Conservation (phyloP, 176 grass and related monocot species). For the Puya raimondii region DNA sequence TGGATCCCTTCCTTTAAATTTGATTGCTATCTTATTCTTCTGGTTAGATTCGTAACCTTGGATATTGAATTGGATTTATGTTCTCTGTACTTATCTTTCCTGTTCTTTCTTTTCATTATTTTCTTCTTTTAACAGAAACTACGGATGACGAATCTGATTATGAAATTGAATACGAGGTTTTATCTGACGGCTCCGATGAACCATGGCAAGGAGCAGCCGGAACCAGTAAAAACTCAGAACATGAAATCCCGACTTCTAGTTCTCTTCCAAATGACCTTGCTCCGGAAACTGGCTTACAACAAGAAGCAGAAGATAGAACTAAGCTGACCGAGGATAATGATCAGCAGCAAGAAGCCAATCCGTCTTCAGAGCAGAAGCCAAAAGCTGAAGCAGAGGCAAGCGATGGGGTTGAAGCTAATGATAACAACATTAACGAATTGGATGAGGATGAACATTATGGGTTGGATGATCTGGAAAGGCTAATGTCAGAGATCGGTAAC, state of each 20-base stretch:
- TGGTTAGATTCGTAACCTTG: neutral
- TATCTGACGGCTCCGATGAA: conserved; percentile 87
- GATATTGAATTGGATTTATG: neutral
- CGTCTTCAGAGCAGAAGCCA: neutral
- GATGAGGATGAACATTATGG: conserved; percentile 63
- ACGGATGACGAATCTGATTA: conserved; percentile 71
- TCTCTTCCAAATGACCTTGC: conserved; percentile 20
- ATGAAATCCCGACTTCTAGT: conserved; percentile 22
- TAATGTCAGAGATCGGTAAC: conserved; percentile 89
- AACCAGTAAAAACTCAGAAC: conserved; percentile 25
- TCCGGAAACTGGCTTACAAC: conserved; percentile 16
- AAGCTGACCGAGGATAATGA: conserved; percentile 12
- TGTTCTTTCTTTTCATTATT: conserved; percentile 24
- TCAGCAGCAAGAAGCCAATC: neutral
- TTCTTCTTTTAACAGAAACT: conserved; percentile 45
- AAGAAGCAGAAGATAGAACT: conserved; percentile 9
- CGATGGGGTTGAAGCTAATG: conserved; percentile 20
- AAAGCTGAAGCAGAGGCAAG: conserved; percentile 6
- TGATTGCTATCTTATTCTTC: too few relatives aligned
- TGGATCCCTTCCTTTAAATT: too few relatives aligned
- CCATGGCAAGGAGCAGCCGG: conserved; percentile 54
- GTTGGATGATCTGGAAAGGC: conserved; percentile 61
- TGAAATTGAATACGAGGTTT: conserved; percentile 76
- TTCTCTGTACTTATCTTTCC: neutral
- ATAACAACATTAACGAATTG: conserved; percentile 1